A percentile compares a stretch with the other conserved stretches of the same genome.
These are phyloP conservation scores for Sugiyamaella smithiae DNA, from an alignment of 805 yeast genomes.

Conservation along the genomic window DNA sequence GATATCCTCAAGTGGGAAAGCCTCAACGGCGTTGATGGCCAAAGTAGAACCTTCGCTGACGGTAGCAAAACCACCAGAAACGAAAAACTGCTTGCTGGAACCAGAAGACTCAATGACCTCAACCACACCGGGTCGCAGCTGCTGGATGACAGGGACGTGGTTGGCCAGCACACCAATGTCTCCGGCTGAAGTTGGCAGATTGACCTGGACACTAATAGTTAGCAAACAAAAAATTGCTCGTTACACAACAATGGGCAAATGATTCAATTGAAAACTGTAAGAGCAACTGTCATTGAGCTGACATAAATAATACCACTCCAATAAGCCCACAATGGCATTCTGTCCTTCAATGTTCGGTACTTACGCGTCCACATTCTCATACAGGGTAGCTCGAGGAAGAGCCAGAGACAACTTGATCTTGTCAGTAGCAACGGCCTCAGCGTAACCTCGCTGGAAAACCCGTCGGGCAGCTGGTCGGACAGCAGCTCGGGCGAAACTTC, in stretches of 20 bases:
- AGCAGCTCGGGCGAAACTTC: slow-evolving; percentile 19
- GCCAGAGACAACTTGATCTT: slow-evolving; percentile 85
- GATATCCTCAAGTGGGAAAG: slow-evolving; percentile 85
- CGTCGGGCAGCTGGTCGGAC: slow-evolving; percentile 19
- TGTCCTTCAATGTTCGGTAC: too few species aligned
- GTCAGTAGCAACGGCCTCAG: slow-evolving; percentile 74
- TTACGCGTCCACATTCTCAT: slow-evolving; percentile 35
- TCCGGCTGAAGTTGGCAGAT: slow-evolving; percentile 93
- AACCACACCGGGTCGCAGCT: slow-evolving; percentile 91
- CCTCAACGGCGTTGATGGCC: slow-evolving; percentile 92
- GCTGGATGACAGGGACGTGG: slow-evolving; percentile 97
- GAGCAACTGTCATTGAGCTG: too few species aligned
- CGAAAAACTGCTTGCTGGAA: slow-evolving; percentile 74
- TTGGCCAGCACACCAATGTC: slow-evolving; percentile 95
- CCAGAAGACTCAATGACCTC: slow-evolving; percentile 82
- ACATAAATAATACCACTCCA: too few species aligned
- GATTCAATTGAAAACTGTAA: too few species aligned
- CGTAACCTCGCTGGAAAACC: slow-evolving; percentile 66
- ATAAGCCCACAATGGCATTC: too few species aligned
- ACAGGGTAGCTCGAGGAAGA: slow-evolving; percentile 68
- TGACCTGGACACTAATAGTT: slow-evolving; percentile 62
- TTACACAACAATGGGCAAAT: too few species aligned
- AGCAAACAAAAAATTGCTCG: too few species aligned
- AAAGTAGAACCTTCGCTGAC: slow-evolving; percentile 92
- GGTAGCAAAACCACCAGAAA: slow-evolving; percentile 94